Conservation (phyloP, 805 yeast genomes). For the Debaryomyces castellii region DNA sequence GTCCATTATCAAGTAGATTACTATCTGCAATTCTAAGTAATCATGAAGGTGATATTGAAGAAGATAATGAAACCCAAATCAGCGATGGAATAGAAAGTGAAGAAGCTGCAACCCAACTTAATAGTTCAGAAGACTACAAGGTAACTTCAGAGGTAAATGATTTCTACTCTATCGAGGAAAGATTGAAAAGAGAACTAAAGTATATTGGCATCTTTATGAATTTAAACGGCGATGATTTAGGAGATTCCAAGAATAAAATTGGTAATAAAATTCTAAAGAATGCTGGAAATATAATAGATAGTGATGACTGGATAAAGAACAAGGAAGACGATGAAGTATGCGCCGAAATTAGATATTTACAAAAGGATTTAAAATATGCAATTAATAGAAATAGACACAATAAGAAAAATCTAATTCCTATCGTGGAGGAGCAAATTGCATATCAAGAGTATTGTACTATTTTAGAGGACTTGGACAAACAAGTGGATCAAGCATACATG, state of each 20-base stretch:
- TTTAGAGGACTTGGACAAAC: constrained; percentile 91
- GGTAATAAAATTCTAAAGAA: constrained; percentile 20
- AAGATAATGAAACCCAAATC: constrained; percentile 19
- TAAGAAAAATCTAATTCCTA: constrained; percentile 63
- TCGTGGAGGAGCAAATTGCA: constrained; percentile 84
- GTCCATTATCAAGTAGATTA: constrained; percentile 84
- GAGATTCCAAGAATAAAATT: constrained; percentile 22
- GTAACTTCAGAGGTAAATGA: constrained; percentile 55
- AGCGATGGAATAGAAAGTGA: constrained; percentile 18
- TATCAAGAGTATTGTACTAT: constrained; percentile 93
- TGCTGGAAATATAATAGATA: constrained; percentile 38
- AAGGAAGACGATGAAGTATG: constrained; percentile 94
- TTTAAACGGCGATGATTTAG: constrained; percentile 33
- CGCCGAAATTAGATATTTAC: constrained; percentile 74
- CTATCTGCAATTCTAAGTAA: constrained; percentile 74
- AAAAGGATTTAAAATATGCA: constrained; percentile 61
- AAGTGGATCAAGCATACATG: constrained; percentile 90
- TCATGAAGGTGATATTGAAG: constrained; percentile 25
- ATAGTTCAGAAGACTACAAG: constrained; percentile 34
- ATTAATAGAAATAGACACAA: constrained; percentile 64
- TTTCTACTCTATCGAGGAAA: constrained; percentile 79
- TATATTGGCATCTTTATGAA: constrained; percentile 89
- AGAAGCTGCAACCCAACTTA: constrained; percentile 36
- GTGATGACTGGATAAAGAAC: constrained; percentile 71
- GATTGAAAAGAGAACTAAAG: constrained; percentile 82